Percentiles rank a stretch among this genome's conserved stretches.
phyloP scores from a whole-genome alignment of 768 basidiomycete species.

The Xerocomus brunneocitrinus region DNA sequence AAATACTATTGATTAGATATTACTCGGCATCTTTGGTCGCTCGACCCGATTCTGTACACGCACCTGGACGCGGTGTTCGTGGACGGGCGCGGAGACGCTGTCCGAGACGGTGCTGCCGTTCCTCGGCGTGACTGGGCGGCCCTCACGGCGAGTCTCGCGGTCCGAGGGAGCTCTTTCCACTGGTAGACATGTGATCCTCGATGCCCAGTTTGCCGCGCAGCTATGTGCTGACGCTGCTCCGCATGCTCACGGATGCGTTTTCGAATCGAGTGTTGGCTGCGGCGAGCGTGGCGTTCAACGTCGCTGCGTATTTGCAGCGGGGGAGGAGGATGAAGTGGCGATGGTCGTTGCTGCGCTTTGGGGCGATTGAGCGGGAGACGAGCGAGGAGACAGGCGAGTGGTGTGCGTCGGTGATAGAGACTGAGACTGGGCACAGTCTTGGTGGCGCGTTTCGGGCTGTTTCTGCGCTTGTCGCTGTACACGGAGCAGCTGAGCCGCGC shows the following conservation, averaged over 20 bases:
- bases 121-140: constrained; percentile 48
- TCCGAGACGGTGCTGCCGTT: constrained; percentile 51
- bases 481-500: no score
- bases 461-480: no score
- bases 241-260: constrained; percentile 66
- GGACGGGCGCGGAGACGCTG: constrained; percentile 37
- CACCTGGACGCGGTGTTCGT: constrained; percentile 6
- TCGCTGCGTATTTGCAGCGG: constrained; percentile 62
- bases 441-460: no score
- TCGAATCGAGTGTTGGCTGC: constrained; percentile 55
- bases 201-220: constrained; percentile 53
- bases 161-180: constrained; percentile 62
- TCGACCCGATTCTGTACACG: no score
- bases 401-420: no score
- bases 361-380: no score
- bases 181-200: constrained; percentile 84
- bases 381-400: no score
- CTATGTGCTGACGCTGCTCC: constrained; percentile 60
- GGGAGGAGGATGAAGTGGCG: constrained; percentile 77
- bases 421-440: no score
- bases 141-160: constrained; percentile 44
- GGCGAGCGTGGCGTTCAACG: constrained; percentile 78
- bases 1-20: no score
- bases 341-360: constrained; percentile 43
- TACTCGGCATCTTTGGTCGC: no score